Evolutionary conservation across 2,329 filamentous ascomycete species (phyloP).

Genomic region (Calycina herbarum): DNA sequence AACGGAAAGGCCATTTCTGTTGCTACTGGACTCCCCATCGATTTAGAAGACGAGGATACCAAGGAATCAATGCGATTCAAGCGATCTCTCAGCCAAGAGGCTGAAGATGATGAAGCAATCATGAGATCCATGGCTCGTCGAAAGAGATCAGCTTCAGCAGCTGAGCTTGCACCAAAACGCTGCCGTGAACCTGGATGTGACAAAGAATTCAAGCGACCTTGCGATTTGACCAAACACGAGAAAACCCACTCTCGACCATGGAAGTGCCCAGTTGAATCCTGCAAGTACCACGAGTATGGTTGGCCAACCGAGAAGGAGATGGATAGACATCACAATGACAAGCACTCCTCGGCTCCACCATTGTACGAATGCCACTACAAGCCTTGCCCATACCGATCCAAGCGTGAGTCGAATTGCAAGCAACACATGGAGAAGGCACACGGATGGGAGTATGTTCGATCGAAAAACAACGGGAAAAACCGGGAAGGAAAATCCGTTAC

Average conservation of each 20-base stretch:
- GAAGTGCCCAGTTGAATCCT: conserved; percentile 81
- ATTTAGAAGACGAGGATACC: conserved; percentile 49
- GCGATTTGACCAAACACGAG: conserved; percentile 95
- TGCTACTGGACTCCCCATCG: conserved; percentile 66
- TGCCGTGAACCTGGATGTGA: conserved; percentile 75
- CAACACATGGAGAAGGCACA: conserved; percentile 99
- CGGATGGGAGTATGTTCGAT: conserved; percentile 84
- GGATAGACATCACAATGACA: conserved; percentile 94
- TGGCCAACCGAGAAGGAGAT: conserved; percentile 99
- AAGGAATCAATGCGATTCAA: conserved; percentile 57
- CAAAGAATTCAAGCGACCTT: conserved; percentile 95
- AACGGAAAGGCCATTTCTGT: conserved; percentile 79
- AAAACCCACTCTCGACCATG: conserved; percentile 96
- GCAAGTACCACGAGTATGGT: conserved; percentile 87
- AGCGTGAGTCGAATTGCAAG: conserved; percentile 95
- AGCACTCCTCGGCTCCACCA: conserved; percentile 77
- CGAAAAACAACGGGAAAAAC: conserved; percentile 82
- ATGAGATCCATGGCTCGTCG: conserved; percentile 92
- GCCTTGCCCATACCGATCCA: conserved; percentile 89
- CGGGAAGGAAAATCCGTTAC: conserved; percentile 43
- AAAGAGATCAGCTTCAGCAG: conserved; percentile 87
- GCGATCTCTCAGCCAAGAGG: conserved; percentile 66
- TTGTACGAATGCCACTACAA: conserved; percentile 82
- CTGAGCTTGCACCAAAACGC: conserved; percentile 77
- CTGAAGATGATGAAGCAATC: conserved; percentile 77